Percentiles rank a stretch among this genome's conserved stretches.
These are phyloP conservation scores for Rosa rugosa DNA, from an alignment of 306 rosid genomes.

Conservation along the genomic window DNA sequence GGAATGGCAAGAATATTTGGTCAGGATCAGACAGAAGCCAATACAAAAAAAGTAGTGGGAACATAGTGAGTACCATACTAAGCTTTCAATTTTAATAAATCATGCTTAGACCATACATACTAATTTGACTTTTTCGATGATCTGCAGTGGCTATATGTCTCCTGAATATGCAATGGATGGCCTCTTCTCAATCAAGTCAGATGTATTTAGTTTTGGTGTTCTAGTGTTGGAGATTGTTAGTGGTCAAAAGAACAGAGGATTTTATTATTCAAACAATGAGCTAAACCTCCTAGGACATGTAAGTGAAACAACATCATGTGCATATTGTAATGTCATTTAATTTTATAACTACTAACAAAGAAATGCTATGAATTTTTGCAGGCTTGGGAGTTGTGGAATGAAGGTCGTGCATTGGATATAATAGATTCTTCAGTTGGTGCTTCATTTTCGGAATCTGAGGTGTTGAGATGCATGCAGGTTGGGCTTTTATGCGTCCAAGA, in stretches of 20 bases:
- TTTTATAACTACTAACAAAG: neutral
- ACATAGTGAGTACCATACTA: constrained; percentile 60
- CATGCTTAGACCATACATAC: neutral
- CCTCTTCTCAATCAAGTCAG: constrained; percentile 65
- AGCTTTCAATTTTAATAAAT: neutral
- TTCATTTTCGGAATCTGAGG: constrained; percentile 46
- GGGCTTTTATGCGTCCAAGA: constrained; percentile 36
- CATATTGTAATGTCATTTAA: neutral
- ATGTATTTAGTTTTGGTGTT: constrained; percentile 78
- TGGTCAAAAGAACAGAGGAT: constrained; percentile 65
- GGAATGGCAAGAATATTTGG: constrained; percentile 78
- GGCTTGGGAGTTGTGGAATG: constrained; percentile 76
- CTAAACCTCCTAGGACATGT: constrained; percentile 64
- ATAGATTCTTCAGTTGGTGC: constrained; percentile 49
- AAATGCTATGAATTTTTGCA: constrained; percentile 24
- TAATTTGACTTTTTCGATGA: constrained; percentile 5
- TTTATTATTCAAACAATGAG: constrained; percentile 49
- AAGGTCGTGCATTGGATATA: constrained; percentile 51
- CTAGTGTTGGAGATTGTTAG: constrained; percentile 59
- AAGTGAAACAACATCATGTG: constrained; percentile 4
- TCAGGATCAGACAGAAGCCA: constrained; percentile 55
- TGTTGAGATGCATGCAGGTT: constrained; percentile 68
- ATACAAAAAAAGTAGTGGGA: constrained; percentile 72
- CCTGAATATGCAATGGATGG: constrained; percentile 87
- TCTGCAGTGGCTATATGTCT: constrained; percentile 69